Evolutionary conservation across 306 rosid species (phyloP).

Genomic region (Argentina anserina): DNA sequence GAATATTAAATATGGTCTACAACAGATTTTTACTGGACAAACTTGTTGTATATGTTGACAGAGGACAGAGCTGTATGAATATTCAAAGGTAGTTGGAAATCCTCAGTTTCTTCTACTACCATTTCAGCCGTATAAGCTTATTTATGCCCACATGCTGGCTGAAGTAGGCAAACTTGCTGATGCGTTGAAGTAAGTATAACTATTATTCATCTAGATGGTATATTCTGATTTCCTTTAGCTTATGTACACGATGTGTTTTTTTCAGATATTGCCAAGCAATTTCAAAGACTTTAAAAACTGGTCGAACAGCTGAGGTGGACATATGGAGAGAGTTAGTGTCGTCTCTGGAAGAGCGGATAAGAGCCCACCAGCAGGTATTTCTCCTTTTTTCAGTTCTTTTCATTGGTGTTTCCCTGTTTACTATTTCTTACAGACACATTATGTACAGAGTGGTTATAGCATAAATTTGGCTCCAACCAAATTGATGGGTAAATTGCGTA

Average conservation of each 20-base stretch:
- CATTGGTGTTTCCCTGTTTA: not conserved
- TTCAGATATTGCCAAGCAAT: conserved; percentile 64
- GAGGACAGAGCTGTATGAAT: conserved; percentile 70
- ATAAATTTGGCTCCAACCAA: conserved; percentile 56
- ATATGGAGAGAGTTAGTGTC: conserved; percentile 51
- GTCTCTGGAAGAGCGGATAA: conserved; percentile 68
- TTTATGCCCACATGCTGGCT: conserved; percentile 72
- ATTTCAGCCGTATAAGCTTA: conserved; percentile 70
- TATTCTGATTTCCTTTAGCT: conserved; percentile 10
- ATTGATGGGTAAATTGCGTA: conserved; percentile 62
- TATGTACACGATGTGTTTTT: conserved; percentile 14
- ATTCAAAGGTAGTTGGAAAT: conserved; percentile 61
- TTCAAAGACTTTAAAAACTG: conserved; percentile 53
- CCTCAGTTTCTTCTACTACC: conserved; percentile 62
- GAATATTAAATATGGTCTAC: conserved; percentile 5
- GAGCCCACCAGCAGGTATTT: conserved; percentile 63
- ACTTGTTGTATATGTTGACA: conserved; percentile 34
- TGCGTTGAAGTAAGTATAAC: conserved; percentile 58
- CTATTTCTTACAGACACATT: conserved; percentile 2
- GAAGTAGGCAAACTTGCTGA: conserved; percentile 73
- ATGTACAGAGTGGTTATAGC: conserved; percentile 59
- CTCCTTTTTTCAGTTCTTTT: conserved; percentile 13
- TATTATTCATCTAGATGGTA: not conserved
- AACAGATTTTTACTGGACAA: conserved; percentile 9
- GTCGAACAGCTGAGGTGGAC: conserved; percentile 65